Percentiles rank a stretch among this genome's conserved stretches.
These are phyloP conservation scores for Salix exigua DNA, from an alignment of 345 rosid genomes.

Conservation along the genomic window DNA sequence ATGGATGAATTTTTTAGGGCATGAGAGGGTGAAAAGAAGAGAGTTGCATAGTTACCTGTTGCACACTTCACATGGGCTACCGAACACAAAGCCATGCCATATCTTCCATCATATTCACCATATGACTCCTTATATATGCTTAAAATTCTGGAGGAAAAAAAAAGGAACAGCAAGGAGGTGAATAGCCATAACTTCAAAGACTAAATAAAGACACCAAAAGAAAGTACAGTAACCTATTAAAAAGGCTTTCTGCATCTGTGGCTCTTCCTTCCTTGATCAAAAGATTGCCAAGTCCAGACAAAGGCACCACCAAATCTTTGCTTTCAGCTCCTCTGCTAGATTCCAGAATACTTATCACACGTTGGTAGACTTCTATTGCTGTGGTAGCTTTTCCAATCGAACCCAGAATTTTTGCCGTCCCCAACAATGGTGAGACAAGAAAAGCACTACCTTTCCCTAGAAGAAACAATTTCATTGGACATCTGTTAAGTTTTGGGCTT, in stretches of 20 bases:
- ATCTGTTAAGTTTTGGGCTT: not conserved
- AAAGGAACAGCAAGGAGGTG: not conserved
- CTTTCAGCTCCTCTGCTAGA: constrained; percentile 59
- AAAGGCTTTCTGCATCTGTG: constrained; percentile 52
- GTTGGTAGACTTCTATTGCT: constrained; percentile 54
- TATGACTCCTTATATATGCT: constrained; percentile 56
- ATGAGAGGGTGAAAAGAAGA: not conserved
- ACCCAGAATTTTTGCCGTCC: constrained; percentile 70
- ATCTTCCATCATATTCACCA: constrained; percentile 74
- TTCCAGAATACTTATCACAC: constrained; percentile 56
- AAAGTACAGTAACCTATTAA: constrained; percentile 45
- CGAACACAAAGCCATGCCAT: constrained; percentile 78
- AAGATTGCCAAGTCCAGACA: constrained; percentile 70
- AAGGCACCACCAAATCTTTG: constrained; percentile 67
- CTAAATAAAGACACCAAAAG: not conserved
- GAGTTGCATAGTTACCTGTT: constrained; percentile 42
- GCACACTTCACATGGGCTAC: constrained; percentile 75
- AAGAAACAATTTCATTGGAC: constrained; percentile 6
- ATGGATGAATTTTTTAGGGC: not conserved
- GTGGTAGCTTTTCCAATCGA: constrained; percentile 51
- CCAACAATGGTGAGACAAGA: constrained; percentile 70
- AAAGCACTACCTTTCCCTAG: constrained; percentile 52
- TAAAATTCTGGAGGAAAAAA: constrained; percentile 39
- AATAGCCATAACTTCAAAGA: constrained; percentile 10
- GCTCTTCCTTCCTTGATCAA: constrained; percentile 67